Percentiles rank a stretch among this genome's conserved stretches.
phyloP scores from a whole-genome alignment of 129 eudicot species.

The sunflower (Helianthus annuus) region HanXRQr2.0-SUNRISE NC_035449.2:155321229-155321728 shows the following conservation, averaged over 20 bases:
- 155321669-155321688: neutral
- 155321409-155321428: neutral
- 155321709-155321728: neutral
- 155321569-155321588: slow-evolving; percentile 37
- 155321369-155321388: no score
- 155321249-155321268: neutral
- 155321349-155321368: neutral
- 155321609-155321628: slow-evolving; percentile 87
- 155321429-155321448: neutral
- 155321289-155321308: neutral
- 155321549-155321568: slow-evolving; percentile 36
- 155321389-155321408: slow-evolving; percentile 9
- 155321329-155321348: slow-evolving; percentile 8
- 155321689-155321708: neutral
- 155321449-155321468: neutral
- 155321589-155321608: slow-evolving; percentile 56
- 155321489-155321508: neutral
- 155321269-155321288: slow-evolving; percentile 2
- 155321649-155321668: slow-evolving; percentile 30
- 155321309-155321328: neutral
- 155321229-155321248: neutral
- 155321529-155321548: neutral
- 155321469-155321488: neutral
- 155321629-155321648: slow-evolving; percentile 93
- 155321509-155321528: slow-evolving; percentile 6